Percentiles rank a stretch among this genome's conserved stretches.
phyloP scores from a whole-genome alignment of 805 yeast species.

The Blastobotrys parvus region DNA sequence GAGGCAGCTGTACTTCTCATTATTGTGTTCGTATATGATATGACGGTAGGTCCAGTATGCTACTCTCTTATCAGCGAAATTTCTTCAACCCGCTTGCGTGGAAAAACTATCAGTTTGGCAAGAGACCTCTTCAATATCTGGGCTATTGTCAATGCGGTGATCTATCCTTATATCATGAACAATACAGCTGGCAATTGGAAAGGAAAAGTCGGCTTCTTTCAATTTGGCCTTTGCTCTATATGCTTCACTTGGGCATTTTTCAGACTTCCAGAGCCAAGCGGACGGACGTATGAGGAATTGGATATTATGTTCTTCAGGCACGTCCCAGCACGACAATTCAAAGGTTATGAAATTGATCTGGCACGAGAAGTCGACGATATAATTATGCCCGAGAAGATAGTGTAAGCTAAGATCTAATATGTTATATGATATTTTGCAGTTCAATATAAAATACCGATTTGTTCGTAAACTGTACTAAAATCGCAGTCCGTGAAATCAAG shows the following conservation, averaged over 20 bases:
- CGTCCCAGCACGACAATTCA: conserved; percentile 24
- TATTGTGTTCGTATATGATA: conserved; percentile 38
- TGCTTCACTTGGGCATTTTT: conserved; percentile 38
- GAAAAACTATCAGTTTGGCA: conserved; percentile 35
- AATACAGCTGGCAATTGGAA: conserved; percentile 39
- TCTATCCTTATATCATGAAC: conserved; percentile 41
- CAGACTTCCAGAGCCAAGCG: conserved; percentile 52
- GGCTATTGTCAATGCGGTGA: conserved; percentile 14
- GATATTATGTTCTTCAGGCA: conserved; percentile 40
- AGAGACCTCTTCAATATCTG: conserved; percentile 25
- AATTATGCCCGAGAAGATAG: too few species aligned
- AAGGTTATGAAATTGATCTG: not conserved
- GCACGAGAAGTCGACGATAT: not conserved
- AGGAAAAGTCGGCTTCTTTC: conserved; percentile 40
- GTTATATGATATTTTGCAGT: too few species aligned
- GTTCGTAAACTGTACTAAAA: too few species aligned
- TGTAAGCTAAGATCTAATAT: not conserved
- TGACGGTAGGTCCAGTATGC: conserved; percentile 37
- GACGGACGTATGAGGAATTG: conserved; percentile 51
- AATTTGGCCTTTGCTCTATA: conserved; percentile 32
- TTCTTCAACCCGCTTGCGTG: conserved; percentile 34
- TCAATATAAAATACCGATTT: too few species aligned
- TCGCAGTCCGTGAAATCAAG: too few species aligned
- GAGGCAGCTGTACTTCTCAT: conserved; percentile 39
- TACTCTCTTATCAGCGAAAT: conserved; percentile 36